A percentile compares a stretch with the other conserved stretches of the same genome.
phyloP scores from a whole-genome alignment of 331 rosid genomes.

The Dryas integrifolia region DNA sequence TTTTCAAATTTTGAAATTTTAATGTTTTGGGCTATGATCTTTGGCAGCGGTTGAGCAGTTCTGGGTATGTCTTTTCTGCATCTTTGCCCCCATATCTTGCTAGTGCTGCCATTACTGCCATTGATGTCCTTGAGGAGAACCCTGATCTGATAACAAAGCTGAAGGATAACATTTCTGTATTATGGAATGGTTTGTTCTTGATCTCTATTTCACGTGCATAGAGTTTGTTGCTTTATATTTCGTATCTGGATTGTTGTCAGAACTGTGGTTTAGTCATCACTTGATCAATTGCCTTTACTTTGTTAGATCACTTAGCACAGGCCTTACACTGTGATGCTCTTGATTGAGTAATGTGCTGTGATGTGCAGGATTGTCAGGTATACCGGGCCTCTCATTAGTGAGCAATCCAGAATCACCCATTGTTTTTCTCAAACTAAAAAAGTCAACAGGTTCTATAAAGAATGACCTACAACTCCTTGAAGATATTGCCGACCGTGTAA shows the following conservation, averaged over 20 bases:
- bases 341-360: slow-evolving; percentile 11
- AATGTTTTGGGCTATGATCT: slow-evolving; percentile 24
- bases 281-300: not conserved
- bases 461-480: slow-evolving; percentile 63
- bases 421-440: slow-evolving; percentile 66
- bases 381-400: slow-evolving; percentile 55
- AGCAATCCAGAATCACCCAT: slow-evolving; percentile 89
- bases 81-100: slow-evolving; percentile 97
- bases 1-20: slow-evolving; percentile 22
- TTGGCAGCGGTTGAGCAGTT: slow-evolving; percentile 91
- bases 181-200: slow-evolving; percentile 66
- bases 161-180: slow-evolving; percentile 54
- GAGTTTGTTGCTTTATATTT: not conserved
- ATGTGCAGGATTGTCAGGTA: slow-evolving; percentile 62
- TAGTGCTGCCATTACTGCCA: slow-evolving; percentile 82
- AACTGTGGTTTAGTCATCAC: not conserved
- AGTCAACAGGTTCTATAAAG: slow-evolving; percentile 63
- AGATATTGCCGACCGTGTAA: slow-evolving; percentile 65
- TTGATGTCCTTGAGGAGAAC: slow-evolving; percentile 81
- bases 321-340: slow-evolving; percentile 7
- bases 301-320: not conserved
- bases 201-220: slow-evolving; percentile 18
- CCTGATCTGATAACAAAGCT: slow-evolving; percentile 68
- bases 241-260: not conserved
- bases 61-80: slow-evolving; percentile 96